Evolutionary conservation across 352 stramenopile genomes (phyloP), one percentile per base, ranked within the genome.

Genomic region (Phytophthora vignae): DNA sequence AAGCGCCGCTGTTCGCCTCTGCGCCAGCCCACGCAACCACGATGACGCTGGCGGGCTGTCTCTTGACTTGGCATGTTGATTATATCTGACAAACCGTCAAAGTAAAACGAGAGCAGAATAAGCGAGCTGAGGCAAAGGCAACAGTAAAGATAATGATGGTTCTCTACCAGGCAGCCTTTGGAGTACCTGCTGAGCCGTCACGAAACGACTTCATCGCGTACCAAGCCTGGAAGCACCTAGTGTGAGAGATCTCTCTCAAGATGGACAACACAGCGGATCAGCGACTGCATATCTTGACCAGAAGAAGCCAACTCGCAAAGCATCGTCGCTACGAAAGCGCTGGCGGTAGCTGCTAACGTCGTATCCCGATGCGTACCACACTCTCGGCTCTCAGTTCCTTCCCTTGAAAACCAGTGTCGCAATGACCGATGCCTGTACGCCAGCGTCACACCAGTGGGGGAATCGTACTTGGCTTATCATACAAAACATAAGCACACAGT

Each of bases 31-130:
- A 12, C 5, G 40, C 12, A 48, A 19, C 12, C 1, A 14, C 38
- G 40, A 19, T 14, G 2, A 48, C 40, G 12, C 40, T 48, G 6
- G 40, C 14, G 6, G 56, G 56, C 1, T 42, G 38, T 27, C 19
- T 64, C 6, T 17, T 64, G 7, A 64, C 48, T 19, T 64, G 57
- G 42, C 56, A 56, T n/a, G 56, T 2, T 7, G 48, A 48, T 17
- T 11, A 33, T 10, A 56, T 56, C 17, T 64, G 57, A 44, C 21
- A 56, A 56, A 64, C 57, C 11, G 57, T 64, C 2, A 44, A 56
- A 56, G 25, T 44, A 5, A 64, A 64, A 10, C 40, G 14, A 12
- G 25, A 54, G 38, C 56, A 63, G 17, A 64, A 64, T 29, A 44
- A 64, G n/a, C 27, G 57, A 19, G 44, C 44, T 8, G 44, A 64